These are phyloP conservation scores for Athelia psychrophila DNA, from an alignment of 1,284 basidiomycete species.

Conservation along the genomic window DNA sequence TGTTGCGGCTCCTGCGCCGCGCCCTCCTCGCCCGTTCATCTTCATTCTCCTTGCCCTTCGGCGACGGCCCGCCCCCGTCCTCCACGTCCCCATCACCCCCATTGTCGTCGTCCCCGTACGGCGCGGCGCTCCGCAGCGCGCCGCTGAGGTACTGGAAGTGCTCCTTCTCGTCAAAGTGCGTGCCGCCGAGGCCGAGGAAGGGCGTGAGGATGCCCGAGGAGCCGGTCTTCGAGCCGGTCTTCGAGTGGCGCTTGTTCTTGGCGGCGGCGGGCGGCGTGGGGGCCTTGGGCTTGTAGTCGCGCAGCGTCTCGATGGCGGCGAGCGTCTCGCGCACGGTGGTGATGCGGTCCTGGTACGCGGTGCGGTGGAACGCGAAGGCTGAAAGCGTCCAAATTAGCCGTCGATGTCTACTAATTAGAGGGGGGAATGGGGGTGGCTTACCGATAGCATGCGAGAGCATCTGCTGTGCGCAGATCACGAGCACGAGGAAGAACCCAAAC, in stretches of 20 bases:
- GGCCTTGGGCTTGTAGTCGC: conserved; percentile 71
- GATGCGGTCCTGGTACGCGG: conserved; percentile 74
- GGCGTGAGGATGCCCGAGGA: conserved; percentile 40
- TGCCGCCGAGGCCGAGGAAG: conserved; percentile 20
- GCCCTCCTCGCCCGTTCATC: no score
- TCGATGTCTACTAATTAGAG: background rate
- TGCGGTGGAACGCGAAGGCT: conserved; percentile 74
- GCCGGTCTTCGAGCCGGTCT: conserved; percentile 15
- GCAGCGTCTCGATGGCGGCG: conserved; percentile 64
- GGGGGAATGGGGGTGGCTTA: conserved; percentile 15
- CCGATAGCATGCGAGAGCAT: conserved; percentile 66
- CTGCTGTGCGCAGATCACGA: conserved; percentile 57
- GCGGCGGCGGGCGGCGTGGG: no score
- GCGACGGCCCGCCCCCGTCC: conserved; percentile 18
- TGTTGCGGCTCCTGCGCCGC: no score
- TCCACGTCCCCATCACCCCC: conserved; percentile 16
- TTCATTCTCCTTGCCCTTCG: conserved; percentile 19
- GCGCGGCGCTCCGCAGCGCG: conserved; percentile 5
- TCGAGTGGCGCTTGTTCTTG: conserved; percentile 10
- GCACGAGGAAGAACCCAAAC: conserved; percentile 67
- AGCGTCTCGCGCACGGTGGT: conserved; percentile 54
- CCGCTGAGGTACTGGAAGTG: conserved; percentile 11
- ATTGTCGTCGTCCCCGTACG: conserved; percentile 2
- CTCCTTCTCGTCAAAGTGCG: conserved; percentile 29
- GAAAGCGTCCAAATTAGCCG: conserved; percentile 9